A percentile compares a stretch with the other conserved stretches of the same genome.
phyloP scores from a whole-genome alignment of 176 grass and related monocot genomes.

The Oryza punctata region DNA sequence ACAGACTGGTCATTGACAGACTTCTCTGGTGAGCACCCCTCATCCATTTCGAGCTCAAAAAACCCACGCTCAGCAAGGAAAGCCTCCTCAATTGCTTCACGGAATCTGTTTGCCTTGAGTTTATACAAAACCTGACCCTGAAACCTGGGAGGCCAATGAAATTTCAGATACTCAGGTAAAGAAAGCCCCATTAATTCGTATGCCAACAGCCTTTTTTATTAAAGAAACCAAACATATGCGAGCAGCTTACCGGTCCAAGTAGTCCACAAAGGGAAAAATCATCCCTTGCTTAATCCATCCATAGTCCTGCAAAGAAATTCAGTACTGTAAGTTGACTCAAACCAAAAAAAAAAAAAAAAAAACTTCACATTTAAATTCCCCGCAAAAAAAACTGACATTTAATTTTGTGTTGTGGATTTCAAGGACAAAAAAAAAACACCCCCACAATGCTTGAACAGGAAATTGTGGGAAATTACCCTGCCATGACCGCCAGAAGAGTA shows the following conservation, averaged over 20 bases:
- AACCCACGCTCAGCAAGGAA: conserved; percentile 77
- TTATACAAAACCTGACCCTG: conserved; percentile 76
- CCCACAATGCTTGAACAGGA: neutral
- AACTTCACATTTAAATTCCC: too few species aligned
- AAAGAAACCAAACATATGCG: neutral
- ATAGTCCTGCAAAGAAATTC: conserved; percentile 59
- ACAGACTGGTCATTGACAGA: conserved; percentile 45
- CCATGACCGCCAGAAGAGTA: conserved; percentile 47
- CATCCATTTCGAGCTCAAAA: conserved; percentile 52
- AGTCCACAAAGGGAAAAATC: conserved; percentile 83
- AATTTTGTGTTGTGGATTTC: neutral
- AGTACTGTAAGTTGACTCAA: neutral
- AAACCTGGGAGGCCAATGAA: conserved; percentile 55
- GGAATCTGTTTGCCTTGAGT: conserved; percentile 64
- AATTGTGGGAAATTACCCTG: conserved; percentile 56
- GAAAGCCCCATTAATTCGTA: neutral
- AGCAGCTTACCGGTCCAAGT: conserved; percentile 62
- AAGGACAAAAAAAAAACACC: neutral
- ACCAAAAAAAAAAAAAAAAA: neutral
- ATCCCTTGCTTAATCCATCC: conserved; percentile 88
- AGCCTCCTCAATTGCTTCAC: conserved; percentile 83
- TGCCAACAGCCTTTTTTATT: neutral
- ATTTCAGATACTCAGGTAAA: conserved; percentile 16
- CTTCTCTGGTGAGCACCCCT: conserved; percentile 32
- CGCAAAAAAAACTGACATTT: too few species aligned